A percentile compares a stretch with the other conserved stretches of the same genome.
phyloP scores from a whole-genome alignment of 805 yeast species.

The Candida pseudofarinosa region DNA sequence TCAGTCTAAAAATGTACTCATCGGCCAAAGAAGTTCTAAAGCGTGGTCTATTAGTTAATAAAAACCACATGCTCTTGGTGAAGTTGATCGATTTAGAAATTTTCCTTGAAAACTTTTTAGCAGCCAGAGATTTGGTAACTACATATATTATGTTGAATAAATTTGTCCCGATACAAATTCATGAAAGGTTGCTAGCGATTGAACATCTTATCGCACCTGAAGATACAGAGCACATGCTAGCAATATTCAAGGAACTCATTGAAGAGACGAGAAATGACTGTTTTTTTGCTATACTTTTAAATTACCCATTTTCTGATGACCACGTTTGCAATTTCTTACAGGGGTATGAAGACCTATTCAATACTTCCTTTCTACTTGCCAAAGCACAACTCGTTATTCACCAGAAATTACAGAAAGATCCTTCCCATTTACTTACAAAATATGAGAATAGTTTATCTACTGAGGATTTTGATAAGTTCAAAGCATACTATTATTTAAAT shows the following conservation, averaged over 20 bases:
- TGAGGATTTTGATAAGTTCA: background rate
- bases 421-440: background rate
- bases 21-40: constrained; percentile 37
- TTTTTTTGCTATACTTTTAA: constrained; percentile 30
- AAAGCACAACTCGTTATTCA: background rate
- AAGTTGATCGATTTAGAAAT: constrained; percentile 45
- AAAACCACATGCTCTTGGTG: constrained; percentile 28
- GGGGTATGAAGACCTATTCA: constrained; percentile 13
- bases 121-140: constrained; percentile 35
- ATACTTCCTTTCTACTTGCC: constrained; percentile 6
- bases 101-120: constrained; percentile 26
- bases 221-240: constrained; percentile 22
- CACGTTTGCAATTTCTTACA: constrained; percentile 19
- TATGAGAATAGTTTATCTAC: background rate
- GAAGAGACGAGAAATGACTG: constrained; percentile 28
- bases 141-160: constrained; percentile 20
- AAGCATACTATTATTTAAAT: background rate
- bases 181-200: constrained; percentile 40
- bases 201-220: constrained; percentile 29
- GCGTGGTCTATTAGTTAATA: constrained; percentile 27
- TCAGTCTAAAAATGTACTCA: constrained; percentile 21
- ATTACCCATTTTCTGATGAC: constrained; percentile 18
- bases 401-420: background rate
- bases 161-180: constrained; percentile 29
- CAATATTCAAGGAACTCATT: constrained; percentile 27